Base-by-base conservation (phyloP, 2,329 filamentous ascomycete genomes). In the Cladosporium colombiae region DNA sequence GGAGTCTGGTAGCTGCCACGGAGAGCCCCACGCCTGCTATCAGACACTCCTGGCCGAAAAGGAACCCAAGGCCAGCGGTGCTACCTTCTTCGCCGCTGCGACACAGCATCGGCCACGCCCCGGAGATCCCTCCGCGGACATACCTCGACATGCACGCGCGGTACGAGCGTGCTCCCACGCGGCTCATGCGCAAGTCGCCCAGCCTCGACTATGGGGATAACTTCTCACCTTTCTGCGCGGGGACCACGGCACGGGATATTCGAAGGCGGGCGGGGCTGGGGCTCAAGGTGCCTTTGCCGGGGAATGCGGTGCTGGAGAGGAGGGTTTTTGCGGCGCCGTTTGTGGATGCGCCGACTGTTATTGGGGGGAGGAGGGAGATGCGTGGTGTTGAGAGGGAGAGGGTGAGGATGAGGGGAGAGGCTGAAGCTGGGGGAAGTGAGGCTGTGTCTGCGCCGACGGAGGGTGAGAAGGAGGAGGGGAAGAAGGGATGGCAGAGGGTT, bases 231-330 rank as follows among this genome's bases (percentile, higher is more conserved):
- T 27, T n/a, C 8, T 33, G 50, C 23, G 33, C 25, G 6, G 61
- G 61, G 18, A 44, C 35, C 11, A 56, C 61, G 21, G n/a, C 46
- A 23, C 16, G n/a, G 14, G 50, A 55, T 25, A 63, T 63, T 29
- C 21, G 44, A 21, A 23, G 61, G 5, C 37, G 61, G 21, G 33
- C 25, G 18, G 29, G 14, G 6, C 14, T 55, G 50, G 16, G 33
- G 6, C 13, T 8, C 3, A 23, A 46, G 25, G 46, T 56, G 11
- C 61, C 61, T 25, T 10, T 37, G 50, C 61, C 61, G 16, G 35
- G 23, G 33, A 63, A 56, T 33, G 35, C 33, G 16, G 35, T 21
- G 25, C 18, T 14, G 60, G 5, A 27, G 60, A 11, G 37, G 50
- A 63, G 37, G 35, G 31, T 21, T 16, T 63, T 63, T 23, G 33